Evolutionary conservation across 805 yeast species (phyloP).

Genomic region (Candida koratica): DNA sequence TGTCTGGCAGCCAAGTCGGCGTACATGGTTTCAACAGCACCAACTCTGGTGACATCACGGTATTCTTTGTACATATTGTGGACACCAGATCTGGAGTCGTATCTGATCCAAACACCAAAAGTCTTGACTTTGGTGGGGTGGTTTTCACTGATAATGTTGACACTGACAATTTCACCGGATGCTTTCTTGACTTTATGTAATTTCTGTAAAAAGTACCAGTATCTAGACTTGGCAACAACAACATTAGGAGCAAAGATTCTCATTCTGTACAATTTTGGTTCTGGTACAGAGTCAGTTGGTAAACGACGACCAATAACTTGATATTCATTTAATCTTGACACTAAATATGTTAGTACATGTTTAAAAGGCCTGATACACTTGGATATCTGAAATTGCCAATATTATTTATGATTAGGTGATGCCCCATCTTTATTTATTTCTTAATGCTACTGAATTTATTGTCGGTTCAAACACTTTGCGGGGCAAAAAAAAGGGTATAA

Average conservation of each 20-base stretch:
- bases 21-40: constrained; percentile 98
- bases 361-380: too few relatives aligned
- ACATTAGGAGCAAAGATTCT: constrained; percentile 98
- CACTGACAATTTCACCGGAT: constrained; percentile 97
- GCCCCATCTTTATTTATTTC: too few relatives aligned
- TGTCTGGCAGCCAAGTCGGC: constrained; percentile 99
- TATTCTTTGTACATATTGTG: constrained; percentile 99
- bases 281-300: constrained; percentile 98
- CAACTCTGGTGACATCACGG: constrained; percentile 99
- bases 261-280: constrained; percentile 99
- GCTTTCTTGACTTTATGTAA: constrained; percentile 99
- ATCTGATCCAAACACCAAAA: constrained; percentile 99
- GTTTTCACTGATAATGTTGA: constrained; percentile 87
- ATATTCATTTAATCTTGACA: constrained; percentile 98
- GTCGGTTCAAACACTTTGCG: too few relatives aligned
- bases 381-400: too few relatives aligned
- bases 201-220: constrained; percentile 99
- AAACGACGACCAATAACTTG: constrained; percentile 99
- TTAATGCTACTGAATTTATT: too few relatives aligned
- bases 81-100: constrained; percentile 99
- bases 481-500: too few relatives aligned
- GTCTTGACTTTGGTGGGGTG: constrained; percentile 99
- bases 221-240: constrained; percentile 99
- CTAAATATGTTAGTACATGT: constrained; percentile 2
- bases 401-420: too few relatives aligned